Percentiles rank a stretch among this genome's conserved stretches.
Evolutionary conservation across 148 eudicot species (phyloP).

Genomic region (Cornus controversa): DNA sequence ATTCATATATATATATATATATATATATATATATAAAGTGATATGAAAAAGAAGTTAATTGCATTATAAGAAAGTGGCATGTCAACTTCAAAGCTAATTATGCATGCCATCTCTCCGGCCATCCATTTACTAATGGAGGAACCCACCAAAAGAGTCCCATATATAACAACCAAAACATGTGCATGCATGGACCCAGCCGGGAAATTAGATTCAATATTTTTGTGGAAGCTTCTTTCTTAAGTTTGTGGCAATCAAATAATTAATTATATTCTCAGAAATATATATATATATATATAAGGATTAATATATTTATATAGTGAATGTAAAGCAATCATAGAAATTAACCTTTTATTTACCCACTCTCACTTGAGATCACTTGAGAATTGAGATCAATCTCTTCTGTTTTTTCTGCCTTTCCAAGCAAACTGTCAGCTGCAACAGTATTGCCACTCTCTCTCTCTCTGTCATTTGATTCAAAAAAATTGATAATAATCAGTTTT

Average conservation of each 20-base stretch:
- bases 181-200: not conserved
- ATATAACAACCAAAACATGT: too few relatives aligned
- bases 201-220: not conserved
- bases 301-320: not conserved
- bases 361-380: conserved; percentile 10
- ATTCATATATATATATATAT: too few relatives aligned
- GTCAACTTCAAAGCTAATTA: not conserved
- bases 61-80: too few relatives aligned
- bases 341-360: conserved; percentile 14
- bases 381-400: conserved; percentile 1
- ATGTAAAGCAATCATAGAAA: conserved; percentile 3
- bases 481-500: not conserved
- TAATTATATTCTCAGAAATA: too few relatives aligned
- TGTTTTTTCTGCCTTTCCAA: conserved; percentile 26
- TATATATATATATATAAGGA: too few relatives aligned
- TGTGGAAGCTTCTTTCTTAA: conserved; percentile 4
- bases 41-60: too few relatives aligned
- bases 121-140: not conserved
- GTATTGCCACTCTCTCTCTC: not conserved
- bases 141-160: not conserved
- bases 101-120: too few relatives aligned
- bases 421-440: conserved; percentile 21
- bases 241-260: conserved; percentile 7
- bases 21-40: too few relatives aligned
- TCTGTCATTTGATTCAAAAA: too few relatives aligned